These are phyloP conservation scores for Cryptococcus amylolentus DNA, from an alignment of 1,284 basidiomycete species.

Conservation along the genomic window DNA sequence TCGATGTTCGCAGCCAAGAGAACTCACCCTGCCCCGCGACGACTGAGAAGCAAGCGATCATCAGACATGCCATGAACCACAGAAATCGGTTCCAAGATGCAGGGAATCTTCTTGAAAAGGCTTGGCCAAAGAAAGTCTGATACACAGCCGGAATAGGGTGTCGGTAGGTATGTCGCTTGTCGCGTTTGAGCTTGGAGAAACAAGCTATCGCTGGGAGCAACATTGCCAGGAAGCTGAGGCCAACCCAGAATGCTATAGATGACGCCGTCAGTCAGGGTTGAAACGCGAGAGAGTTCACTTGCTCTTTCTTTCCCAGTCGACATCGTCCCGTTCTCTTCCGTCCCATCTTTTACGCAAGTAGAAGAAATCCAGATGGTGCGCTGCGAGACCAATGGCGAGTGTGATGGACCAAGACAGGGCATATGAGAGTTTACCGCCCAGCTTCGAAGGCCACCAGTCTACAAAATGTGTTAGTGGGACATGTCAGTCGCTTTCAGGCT, in stretches of 20 bases:
- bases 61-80: conserved; percentile 57
- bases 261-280: not conserved
- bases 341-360: conserved; percentile 30
- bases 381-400: conserved; percentile 50
- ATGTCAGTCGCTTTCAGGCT: not conserved
- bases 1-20: not conserved
- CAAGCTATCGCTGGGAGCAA: conserved; percentile 55
- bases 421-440: conserved; percentile 56
- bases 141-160: conserved; percentile 33
- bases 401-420: conserved; percentile 53
- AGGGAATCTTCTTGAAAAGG: conserved; percentile 53
- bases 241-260: conserved; percentile 53
- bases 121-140: conserved; percentile 51
- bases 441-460: conserved; percentile 50
- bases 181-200: conserved; percentile 49
- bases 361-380: conserved; percentile 53
- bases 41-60: conserved; percentile 54
- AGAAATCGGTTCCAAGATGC: conserved; percentile 56
- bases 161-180: conserved; percentile 46
- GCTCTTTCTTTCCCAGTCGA: conserved; percentile 59
- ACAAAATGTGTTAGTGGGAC: not conserved
- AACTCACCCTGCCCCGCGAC: conserved; percentile 53
- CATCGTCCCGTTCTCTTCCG: conserved; percentile 28
- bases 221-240: conserved; percentile 57
- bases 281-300: conserved; percentile 11